phyloP scores from a whole-genome alignment of 176 grass and related monocot genomes.

The Triticum urartu region DNA sequence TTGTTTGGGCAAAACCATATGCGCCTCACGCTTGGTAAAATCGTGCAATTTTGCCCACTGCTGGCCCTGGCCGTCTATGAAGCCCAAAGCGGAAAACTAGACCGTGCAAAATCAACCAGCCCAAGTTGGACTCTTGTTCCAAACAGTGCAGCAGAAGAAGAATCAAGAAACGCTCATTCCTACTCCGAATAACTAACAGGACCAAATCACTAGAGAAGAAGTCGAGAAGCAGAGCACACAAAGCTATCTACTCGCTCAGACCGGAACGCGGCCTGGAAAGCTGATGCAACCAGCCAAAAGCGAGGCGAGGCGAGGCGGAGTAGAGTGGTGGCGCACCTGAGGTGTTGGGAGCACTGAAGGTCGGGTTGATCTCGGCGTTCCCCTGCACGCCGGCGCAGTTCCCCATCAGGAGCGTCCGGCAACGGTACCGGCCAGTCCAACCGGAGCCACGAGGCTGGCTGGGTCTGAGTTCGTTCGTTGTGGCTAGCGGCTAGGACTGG shows the following conservation, averaged over 20 bases:
- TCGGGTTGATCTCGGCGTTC: slow-evolving; percentile 74
- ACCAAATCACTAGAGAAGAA: neutral
- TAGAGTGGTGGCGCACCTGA: slow-evolving; percentile 32
- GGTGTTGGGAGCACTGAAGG: slow-evolving; percentile 52
- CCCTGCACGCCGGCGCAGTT: slow-evolving; percentile 59
- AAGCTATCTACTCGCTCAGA: neutral
- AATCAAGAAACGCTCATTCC: neutral
- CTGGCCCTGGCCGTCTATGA: neutral
- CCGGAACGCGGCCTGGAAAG: neutral
- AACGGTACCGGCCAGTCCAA: neutral
- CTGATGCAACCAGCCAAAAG: neutral
- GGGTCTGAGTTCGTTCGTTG: neutral
- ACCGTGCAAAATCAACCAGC: neutral
- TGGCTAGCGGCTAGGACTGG: neutral
- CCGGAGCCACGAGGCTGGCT: neutral
- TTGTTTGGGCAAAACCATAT: slow-evolving; percentile 2
- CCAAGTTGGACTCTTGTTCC: neutral
- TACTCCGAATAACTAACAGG: neutral
- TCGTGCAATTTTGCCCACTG: neutral
- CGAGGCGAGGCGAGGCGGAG: neutral
- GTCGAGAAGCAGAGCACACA: neutral
- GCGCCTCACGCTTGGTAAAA: neutral
- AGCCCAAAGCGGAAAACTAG: neutral
- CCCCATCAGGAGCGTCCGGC: slow-evolving; percentile 48
- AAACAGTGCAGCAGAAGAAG: neutral